phyloP scores from a whole-genome alignment of 164 flowering plant genomes.

The Nelumbo lutea region DNA sequence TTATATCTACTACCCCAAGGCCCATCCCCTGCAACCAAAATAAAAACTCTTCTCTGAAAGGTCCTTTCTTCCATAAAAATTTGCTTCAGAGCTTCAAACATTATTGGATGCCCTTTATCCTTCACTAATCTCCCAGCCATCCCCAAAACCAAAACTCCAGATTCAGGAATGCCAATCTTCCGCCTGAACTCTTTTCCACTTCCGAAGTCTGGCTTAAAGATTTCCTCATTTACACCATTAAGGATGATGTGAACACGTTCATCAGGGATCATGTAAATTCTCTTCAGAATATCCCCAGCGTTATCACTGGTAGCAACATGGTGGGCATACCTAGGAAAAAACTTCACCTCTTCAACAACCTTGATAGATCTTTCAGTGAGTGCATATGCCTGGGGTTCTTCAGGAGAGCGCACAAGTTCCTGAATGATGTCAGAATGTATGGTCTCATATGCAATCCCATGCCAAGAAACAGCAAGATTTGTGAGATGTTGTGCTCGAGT shows the following conservation, averaged over 20 bases:
- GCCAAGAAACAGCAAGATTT: slow-evolving; percentile 69
- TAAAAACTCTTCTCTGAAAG: slow-evolving; percentile 25
- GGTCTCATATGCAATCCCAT: slow-evolving; percentile 78
- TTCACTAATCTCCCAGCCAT: slow-evolving; percentile 74
- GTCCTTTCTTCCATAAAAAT: slow-evolving; percentile 33
- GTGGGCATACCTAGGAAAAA: slow-evolving; percentile 59
- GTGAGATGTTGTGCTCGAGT: slow-evolving; percentile 40
- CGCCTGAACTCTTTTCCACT: slow-evolving; percentile 31
- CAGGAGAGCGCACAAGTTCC: slow-evolving; percentile 45
- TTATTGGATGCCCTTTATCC: slow-evolving; percentile 81
- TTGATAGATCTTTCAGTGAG: slow-evolving; percentile 38
- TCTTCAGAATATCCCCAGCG: slow-evolving; percentile 56
- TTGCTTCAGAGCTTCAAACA: slow-evolving; percentile 63
- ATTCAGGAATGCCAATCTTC: slow-evolving; percentile 36
- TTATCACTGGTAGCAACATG: slow-evolving; percentile 83
- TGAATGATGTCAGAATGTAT: slow-evolving; percentile 51
- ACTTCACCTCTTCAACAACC: slow-evolving; percentile 67
- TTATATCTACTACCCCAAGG: slow-evolving; percentile 65
- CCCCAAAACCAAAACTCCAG: slow-evolving; percentile 47
- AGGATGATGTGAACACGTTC: slow-evolving; percentile 72
- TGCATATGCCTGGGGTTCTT: slow-evolving; percentile 27
- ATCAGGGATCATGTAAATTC: slow-evolving; percentile 72
- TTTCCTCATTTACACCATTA: slow-evolving; percentile 64
- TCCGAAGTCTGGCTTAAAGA: slow-evolving; percentile 42
- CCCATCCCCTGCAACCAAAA: slow-evolving; percentile 78